Evolutionary conservation across 768 basidiomycete genomes (phyloP).

Genomic region (Psilocybe cyanescens): DNA sequence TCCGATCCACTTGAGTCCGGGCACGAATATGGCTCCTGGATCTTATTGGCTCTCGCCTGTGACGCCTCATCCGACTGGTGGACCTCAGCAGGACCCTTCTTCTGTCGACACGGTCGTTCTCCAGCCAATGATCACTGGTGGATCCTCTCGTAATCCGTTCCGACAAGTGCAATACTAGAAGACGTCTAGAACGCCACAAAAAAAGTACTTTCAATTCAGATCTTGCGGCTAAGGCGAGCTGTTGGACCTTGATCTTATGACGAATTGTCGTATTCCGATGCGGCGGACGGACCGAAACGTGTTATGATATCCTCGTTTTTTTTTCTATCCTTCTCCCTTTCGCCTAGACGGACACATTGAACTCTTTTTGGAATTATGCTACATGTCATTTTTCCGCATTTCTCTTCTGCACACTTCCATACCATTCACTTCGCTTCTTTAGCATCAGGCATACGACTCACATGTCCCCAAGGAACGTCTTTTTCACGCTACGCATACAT

Average conservation of each 20-base stretch:
- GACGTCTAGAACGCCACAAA: not conserved
- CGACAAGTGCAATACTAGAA: constrained; percentile 23
- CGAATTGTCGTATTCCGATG: constrained; percentile 6
- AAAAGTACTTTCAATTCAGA: not conserved
- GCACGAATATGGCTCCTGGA: constrained; percentile 30
- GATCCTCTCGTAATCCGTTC: constrained; percentile 33
- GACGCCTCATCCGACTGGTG: constrained; percentile 13
- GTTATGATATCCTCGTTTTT: constrained; percentile 2
- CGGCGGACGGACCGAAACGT: constrained; percentile 14
- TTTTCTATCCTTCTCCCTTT: not conserved
- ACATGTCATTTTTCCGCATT: not conserved
- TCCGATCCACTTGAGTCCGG: constrained; percentile 21
- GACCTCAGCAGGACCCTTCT: constrained; percentile 9
- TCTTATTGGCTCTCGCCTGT: constrained; percentile 38
- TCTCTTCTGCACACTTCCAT: not conserved
- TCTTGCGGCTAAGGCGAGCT: not conserved
- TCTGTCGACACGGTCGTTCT: constrained; percentile 22
- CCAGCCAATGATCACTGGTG: constrained; percentile 30
- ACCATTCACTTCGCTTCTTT: not conserved
- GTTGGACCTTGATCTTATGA: not conserved
- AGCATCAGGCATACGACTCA: not conserved
- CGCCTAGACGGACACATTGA: not conserved
- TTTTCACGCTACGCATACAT: not conserved
- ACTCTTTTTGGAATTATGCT: not conserved
- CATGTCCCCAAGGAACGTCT: not conserved